Base-by-base conservation (phyloP, 2,329 filamentous ascomycete species). In the Colletotrichum simmondsii region DNA sequence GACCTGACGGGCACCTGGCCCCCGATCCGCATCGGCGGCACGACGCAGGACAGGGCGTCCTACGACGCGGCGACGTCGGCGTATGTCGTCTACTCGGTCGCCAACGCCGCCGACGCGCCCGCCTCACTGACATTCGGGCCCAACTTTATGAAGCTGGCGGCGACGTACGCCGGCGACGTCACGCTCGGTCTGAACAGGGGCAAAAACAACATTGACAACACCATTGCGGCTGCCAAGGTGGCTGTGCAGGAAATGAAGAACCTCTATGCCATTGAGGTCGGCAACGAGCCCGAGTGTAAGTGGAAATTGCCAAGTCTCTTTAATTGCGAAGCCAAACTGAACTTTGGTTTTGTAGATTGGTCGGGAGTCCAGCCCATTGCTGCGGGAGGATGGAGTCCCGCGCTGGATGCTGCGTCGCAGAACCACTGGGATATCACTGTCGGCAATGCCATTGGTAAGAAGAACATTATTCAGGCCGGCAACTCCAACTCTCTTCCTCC, bases 261-360 rank as follows among this genome's bases (percentile, higher is more conserved):
- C 72, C 77, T 90, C 12, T 80, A 86, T 22, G 86, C 88, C 3
- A 87, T 90, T 42, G 88, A 91, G 76, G 80, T 90, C 1, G 88
- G 88, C 2, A 90, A 90, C 75, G 88, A 90, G 68, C 88, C 89
- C 4, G 86, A 90, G 73, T 89, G 87, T 88, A 76, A 75, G 84
- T 72, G 8, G 6, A 26, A 14, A 8, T 5, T 26, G 4, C 46
- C 19, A 11, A n/a, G 22, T 54, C 11, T n/a, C 12, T n/a, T n/a
- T 52, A 16, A 7, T 59, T 42, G 16, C 37, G 14, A 42, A 42
- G 12, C 5, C 16, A 24, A 42, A 59, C 54, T 72, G 26, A 60
- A 11, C 6, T 4, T 14, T 53, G 7, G 1, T 35, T 35, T 2
- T 10, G 42, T 69, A 84, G 82, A 84, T 74, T 85, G 80, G 67